Percentiles rank a stretch among this genome's conserved stretches.
These are phyloP conservation scores for Gossypium mustelinum DNA, from an alignment of 345 rosid genomes.

Conservation along the genomic window DNA sequence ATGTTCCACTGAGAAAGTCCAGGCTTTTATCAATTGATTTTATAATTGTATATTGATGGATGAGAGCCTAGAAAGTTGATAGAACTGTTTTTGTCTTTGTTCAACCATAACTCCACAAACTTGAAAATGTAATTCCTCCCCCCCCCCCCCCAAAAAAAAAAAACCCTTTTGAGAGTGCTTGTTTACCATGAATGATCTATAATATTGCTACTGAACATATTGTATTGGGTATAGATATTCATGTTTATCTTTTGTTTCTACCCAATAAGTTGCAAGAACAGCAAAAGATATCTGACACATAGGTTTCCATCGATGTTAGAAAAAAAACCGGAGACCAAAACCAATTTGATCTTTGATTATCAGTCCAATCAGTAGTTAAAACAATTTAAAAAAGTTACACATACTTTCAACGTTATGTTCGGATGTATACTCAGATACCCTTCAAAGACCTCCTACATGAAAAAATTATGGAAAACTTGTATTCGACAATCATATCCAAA, in stretches of 20 bases:
- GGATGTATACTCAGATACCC: no score
- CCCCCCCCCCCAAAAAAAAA: no score
- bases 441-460: no score
- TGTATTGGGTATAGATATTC: neutral
- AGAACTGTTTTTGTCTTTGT: neutral
- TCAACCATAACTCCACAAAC: neutral
- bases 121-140: conserved; percentile 1
- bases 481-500: no score
- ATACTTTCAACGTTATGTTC: no score
- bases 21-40: neutral
- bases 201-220: neutral
- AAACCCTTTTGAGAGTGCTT: neutral
- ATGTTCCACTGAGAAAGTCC: neutral
- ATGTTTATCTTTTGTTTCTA: neutral
- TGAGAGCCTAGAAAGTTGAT: neutral
- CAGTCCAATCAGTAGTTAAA: neutral
- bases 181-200: neutral
- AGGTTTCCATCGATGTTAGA: neutral
- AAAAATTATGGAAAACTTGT: no score
- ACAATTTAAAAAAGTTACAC: no score
- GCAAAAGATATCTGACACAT: neutral
- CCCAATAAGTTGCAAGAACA: neutral
- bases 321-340: no score
- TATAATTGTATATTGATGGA: neutral
- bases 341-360: no score